Base-by-base conservation (phyloP, 345 rosid species). In the Bruguiera sexangula region DNA sequence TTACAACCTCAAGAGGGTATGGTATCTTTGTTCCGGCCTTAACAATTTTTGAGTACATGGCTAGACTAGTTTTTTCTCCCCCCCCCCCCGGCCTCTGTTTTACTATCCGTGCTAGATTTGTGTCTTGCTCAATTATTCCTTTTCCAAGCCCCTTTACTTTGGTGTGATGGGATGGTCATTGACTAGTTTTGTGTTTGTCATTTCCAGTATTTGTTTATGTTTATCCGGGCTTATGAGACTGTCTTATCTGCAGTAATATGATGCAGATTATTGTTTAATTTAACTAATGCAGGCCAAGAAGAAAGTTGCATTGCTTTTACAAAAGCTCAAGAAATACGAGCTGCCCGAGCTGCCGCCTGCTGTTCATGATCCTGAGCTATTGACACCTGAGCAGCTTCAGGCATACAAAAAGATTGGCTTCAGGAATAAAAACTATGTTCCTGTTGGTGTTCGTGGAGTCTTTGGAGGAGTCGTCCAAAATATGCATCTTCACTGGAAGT, bases 401-500 rank as follows among this genome's bases (percentile, higher is more conserved):
- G 95, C 96, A 30, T 87, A 65, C 54, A 94, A 90, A 82, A 94
- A 91, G 84, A 86, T 94, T 39, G 97, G 98, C 62, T 89, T 89
- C 74, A 89, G 75, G 82, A 94, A 94, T 70, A 94, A 84, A 70
- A 92, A 94, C 67, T 94, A 94, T 69, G 97, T 92, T 26, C 97
- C 97, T 36, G 98, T 94, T 53, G 98, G 98, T 84, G 93, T 92
- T 48, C 91, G 98, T 71, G 98, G 98, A 62, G 98, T 94, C 67
- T 94, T 94, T 80, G 96, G 97, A 69, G 98, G 98, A 67, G 98
- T 92, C 31, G 97, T 94, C 6, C 98, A 92, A 67, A 94, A 94
- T 78, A 89, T 94, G 97, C 98, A 94, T 84, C 83, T 94, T 70
- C 98, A 94, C 59, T 94, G 97, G 98, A 94, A 94, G 84, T 94